Percentiles rank a stretch among this genome's conserved stretches.
phyloP scores from a whole-genome alignment of 345 rosid genomes.

The Acer saccharum region DNA sequence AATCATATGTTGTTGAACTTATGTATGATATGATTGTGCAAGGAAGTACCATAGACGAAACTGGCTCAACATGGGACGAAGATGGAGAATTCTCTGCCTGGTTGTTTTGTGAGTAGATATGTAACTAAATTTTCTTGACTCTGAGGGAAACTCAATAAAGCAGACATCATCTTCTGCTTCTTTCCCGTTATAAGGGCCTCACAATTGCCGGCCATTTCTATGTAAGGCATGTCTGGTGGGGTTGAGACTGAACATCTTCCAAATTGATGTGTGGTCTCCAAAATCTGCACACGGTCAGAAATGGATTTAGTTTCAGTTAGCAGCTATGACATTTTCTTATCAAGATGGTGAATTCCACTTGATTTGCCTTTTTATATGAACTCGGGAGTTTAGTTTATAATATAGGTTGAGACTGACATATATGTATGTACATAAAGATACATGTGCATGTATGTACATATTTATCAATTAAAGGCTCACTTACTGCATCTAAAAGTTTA shows the following conservation, averaged over 20 bases:
- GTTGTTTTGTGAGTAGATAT: conserved; percentile 3
- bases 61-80: conserved; percentile 19
- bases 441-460: neutral
- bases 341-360: neutral
- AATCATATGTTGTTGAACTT: neutral
- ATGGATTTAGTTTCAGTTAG: neutral
- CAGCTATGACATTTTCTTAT: neutral
- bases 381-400: neutral
- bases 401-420: neutral
- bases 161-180: conserved; percentile 71
- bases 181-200: conserved; percentile 70
- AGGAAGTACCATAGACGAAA: conserved; percentile 14
- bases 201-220: conserved; percentile 73
- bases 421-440: neutral
- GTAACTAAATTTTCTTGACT: conserved; percentile 33
- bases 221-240: conserved; percentile 59
- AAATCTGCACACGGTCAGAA: conserved; percentile 36
- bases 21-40: neutral
- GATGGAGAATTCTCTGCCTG: conserved; percentile 28
- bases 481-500: conserved; percentile 61
- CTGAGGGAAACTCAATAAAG: conserved; percentile 45
- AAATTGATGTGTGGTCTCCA: conserved; percentile 56
- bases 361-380: neutral
- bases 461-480: conserved; percentile 19
- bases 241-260: conserved; percentile 59